Base-by-base conservation (phyloP, 352 stramenopile genomes). In the Phytopythium delawarense region DNA sequence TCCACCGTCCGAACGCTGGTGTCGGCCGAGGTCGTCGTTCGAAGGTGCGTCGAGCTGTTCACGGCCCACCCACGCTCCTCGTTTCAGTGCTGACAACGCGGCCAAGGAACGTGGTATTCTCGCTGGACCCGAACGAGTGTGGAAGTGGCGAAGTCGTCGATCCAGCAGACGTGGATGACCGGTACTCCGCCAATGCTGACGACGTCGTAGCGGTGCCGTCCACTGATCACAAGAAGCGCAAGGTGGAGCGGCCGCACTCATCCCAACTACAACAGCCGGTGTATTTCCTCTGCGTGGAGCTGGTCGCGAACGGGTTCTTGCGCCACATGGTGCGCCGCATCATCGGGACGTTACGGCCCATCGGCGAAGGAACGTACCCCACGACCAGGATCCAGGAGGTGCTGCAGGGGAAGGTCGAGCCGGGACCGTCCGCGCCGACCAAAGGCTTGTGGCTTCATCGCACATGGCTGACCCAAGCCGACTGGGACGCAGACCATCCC, bases 281-380 rank as follows among this genome's bases (percentile, higher is more conserved):
- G n/a, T 74, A 94, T 58, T 92, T 89, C 44, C 74, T 94, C 34
- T 96, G 87, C 65, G 74, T 96, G 25, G 87, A 96, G 70, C 71
- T 96, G 25, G 66, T 91, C 44, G 87, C 84, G 30, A 94, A 88
- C 49, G 87, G 87, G 6, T 96, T 96, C 59, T 64, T 96, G n/a
- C 69, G 87, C 15, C 87, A 96, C 70, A 96, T 96, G 87, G 83
- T 96, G 63, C 83, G 87, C 12, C 83, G 87, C 7, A 96, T 96
- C 64, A 75, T 96, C 15, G 87, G 87, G 48, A 96, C 83, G 8
- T 55, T 90, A 44, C 81, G 87, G 11, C 82, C 76, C 6, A 92
- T 96, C 64, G 84, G 72, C n/a, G 84, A 94, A 74, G 84, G 87
- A 12, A 77, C 74, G 4, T 74, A 81, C 30, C 71, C 78, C 4